Evolutionary conservation across 2,329 filamentous ascomycete genomes (phyloP), one percentile per base, ranked within the genome.

Genomic region (Verticillium klebahnii): DNA sequence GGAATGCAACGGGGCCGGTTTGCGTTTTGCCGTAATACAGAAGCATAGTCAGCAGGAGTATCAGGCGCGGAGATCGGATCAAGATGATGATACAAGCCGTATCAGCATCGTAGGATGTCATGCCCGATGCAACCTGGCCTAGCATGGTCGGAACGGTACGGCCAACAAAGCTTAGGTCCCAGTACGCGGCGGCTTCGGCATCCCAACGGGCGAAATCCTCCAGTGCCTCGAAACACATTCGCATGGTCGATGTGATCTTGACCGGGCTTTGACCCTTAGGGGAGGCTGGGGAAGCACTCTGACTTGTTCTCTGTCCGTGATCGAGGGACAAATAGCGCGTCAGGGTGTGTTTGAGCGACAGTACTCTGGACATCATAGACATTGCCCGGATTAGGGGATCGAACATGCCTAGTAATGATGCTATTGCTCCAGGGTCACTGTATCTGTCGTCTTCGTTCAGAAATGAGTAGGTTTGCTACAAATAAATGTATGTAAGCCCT

Each of bases 51-150:
- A 71, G 59, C 8, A 74, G 56, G 1, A 74, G 54, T 1, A 74
- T 73, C 2, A 74, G 66, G 1, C 72, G 68, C 6, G 70, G 69
- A 0, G 72, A 72, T 6, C 72, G 68, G 3, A 74, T 61, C 11
- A 74, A 59, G 25, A 74, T 69, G 37, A 74, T 70, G 32, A 67
- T 73, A 59, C 72, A 74, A 0, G 72, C 72, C 9, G 72, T 74
- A 56, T 73, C 70, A 2, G 67, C 63, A 52, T 74, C 72, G 60
- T 68, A 74, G 59, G 68, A 66, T 3, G 57, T 65, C 5, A 45
- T 62, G 2, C 59, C 65, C 1, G 65, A 60, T 4, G 54, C 62
- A 39, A 72, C 66, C 23, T 70, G 63, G 4, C 72, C 72, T 4
- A 74, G 65, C 1, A 63, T 61, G 1, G 69, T 71, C 5, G 72